Evolutionary conservation across 257 asterid genomes (phyloP), one percentile per base, ranked within the genome.

Genomic region (Capsicum chinense): DNA sequence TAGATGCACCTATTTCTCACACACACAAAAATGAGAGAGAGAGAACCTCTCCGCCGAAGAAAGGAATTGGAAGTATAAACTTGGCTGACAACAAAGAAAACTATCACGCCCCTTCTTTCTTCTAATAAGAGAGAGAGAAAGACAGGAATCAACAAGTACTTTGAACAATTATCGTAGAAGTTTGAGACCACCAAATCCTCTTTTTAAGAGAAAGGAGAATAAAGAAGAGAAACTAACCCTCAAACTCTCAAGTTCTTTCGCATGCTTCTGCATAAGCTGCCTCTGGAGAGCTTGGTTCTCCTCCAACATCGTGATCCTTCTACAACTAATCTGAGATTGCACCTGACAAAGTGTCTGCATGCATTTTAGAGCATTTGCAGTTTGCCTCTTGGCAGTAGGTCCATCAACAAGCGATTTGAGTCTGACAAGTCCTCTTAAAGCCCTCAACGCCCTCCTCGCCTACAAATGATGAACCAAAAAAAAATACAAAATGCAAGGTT

Each of bases 371-470:
- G 99, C 88, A 81, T 89, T 95, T 85, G 97, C 89, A 12, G 98
- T 97, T 88, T 97, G 98, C 69, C 97, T 95, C 87, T 88, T 92
- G 62, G 88, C 98, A 17, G 92, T 92, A 12, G 94, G 90, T 82
- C 98, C 99, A 86, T 95, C 94, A 48, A 92, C 93, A 35, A 97
- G 98, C 71, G 95, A 85, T 90, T 97, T 95, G 81, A 97, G 87
- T 87, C 98, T 90, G 74, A 95, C 97, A 62, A 97, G 95, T 84
- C 99, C 98, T 89, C 98, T 91, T 64, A 94, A 89, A 79, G 98
- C 99, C 79, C 92, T 85, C 87, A 93, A 85, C 21, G 97, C 98
- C 87, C 97, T 92, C 88, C 98, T 93, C 14, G 99, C 99, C 99
- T 97, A 90, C 85, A 87, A 84, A 88, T 54, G 26, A 85, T 5